A percentile compares a stretch with the other conserved stretches of the same genome.
Evolutionary conservation across 139 green algal genomes (phyloP).

Genomic region (Tetradesmus obliquus): DNA sequence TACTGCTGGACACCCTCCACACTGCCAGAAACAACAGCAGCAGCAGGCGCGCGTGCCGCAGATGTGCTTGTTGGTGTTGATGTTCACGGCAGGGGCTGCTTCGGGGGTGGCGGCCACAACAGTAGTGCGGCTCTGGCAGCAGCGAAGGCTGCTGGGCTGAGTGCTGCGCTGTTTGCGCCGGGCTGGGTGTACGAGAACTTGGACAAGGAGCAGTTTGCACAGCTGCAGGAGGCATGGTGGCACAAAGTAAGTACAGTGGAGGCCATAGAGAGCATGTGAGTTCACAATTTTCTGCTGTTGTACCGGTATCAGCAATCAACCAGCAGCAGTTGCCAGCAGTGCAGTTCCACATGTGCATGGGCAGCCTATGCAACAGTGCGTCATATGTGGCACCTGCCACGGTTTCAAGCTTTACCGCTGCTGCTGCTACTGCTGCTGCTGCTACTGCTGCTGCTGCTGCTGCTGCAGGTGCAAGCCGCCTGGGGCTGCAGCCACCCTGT

Average conservation of each 20-base stretch:
- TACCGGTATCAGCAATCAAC: too few relatives aligned
- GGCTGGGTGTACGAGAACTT: conserved; percentile 70
- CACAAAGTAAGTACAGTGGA: not conserved
- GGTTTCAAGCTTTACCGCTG: not conserved
- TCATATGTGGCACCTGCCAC: not conserved
- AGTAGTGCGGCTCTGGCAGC: conserved; percentile 37
- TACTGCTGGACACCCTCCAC: conserved; percentile 63
- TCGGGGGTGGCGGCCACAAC: conserved; percentile 62
- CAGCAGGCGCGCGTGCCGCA: conserved; percentile 37
- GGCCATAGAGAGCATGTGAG: not conserved
- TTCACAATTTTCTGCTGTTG: too few relatives aligned
- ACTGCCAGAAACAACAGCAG: not conserved
- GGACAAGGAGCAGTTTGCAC: conserved; percentile 41
- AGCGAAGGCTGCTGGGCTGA: conserved; percentile 49
- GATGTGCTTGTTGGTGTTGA: conserved; percentile 90
- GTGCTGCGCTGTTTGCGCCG: conserved; percentile 69
- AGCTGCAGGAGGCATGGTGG: not conserved
- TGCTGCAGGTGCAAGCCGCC: conserved; percentile 31
- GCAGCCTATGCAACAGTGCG: too few relatives aligned
- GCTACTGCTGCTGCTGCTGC: not conserved
- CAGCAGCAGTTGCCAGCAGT: too few relatives aligned
- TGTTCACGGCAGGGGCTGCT: conserved; percentile 79
- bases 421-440: not conserved
- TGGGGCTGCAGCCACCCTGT: conserved; percentile 27
- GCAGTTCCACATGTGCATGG: too few relatives aligned